These are phyloP conservation scores for Diaporthe batatas DNA, from an alignment of 2,329 filamentous ascomycete genomes.

Conservation along the genomic window DNA sequence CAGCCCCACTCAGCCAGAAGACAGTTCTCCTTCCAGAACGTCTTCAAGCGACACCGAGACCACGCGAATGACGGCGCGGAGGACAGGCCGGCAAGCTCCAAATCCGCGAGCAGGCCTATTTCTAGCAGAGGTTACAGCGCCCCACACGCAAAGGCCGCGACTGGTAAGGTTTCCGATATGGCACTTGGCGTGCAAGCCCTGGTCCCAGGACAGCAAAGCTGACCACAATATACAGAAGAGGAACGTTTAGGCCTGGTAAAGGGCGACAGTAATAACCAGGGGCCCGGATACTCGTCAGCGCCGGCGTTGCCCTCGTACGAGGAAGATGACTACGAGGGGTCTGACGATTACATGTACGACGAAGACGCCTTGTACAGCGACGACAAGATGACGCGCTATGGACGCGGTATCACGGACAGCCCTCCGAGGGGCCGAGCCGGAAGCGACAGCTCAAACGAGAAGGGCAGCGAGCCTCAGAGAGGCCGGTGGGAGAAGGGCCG, in stretches of 20 bases:
- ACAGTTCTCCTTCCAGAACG: slow-evolving; percentile 93
- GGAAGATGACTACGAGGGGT: slow-evolving; percentile 50
- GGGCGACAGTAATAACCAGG: slow-evolving; percentile 74
- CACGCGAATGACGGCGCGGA: slow-evolving; percentile 45
- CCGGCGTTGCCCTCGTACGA: slow-evolving; percentile 54
- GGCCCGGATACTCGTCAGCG: slow-evolving; percentile 44
- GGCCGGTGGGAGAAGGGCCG: slow-evolving; percentile 47
- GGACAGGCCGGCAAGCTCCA: slow-evolving; percentile 46
- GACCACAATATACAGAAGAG: slow-evolving; percentile 69
- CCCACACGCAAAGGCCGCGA: slow-evolving; percentile 65
- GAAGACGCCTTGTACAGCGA: slow-evolving; percentile 48
- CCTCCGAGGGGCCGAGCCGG: slow-evolving; percentile 47
- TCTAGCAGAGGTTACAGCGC: slow-evolving; percentile 58
- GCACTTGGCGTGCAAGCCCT: too few relatives aligned
- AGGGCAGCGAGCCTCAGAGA: slow-evolving; percentile 48
- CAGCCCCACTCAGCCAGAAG: slow-evolving; percentile 69
- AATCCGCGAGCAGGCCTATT: slow-evolving; percentile 52
- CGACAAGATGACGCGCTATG: slow-evolving; percentile 54
- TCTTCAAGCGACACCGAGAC: slow-evolving; percentile 73
- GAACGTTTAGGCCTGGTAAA: slow-evolving; percentile 87
- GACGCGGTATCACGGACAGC: slow-evolving; percentile 57
- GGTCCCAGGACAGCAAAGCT: background rate
- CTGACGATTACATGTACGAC: slow-evolving; percentile 47
- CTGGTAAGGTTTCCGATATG: slow-evolving; percentile 49
- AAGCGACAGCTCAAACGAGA: slow-evolving; percentile 45